Evolutionary conservation across 805 yeast species (phyloP).

Genomic region (Candida maris): DNA sequence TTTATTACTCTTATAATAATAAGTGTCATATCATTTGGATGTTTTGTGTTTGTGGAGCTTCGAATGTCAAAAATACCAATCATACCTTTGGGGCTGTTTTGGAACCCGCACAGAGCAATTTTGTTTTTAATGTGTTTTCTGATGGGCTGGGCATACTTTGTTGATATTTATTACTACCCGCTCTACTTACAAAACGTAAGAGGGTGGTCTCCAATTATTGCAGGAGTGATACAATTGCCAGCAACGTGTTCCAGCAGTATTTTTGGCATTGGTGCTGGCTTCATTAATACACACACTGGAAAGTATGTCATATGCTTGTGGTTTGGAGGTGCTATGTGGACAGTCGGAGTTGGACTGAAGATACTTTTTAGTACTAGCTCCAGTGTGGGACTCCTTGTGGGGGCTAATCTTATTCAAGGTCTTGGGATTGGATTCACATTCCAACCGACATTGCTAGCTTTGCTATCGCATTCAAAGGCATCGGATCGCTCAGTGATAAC

Average conservation of each 20-base stretch:
- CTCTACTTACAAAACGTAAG: constrained; percentile 42
- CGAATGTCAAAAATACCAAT: constrained; percentile 43
- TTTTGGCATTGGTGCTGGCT: constrained; percentile 43
- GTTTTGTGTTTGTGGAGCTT: constrained; percentile 44
- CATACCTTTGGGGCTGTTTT: constrained; percentile 44
- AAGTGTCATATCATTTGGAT: constrained; percentile 36
- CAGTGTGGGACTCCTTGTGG: constrained; percentile 32
- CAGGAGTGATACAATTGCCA: constrained; percentile 41
- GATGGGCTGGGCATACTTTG: constrained; percentile 45
- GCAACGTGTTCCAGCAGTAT: constrained; percentile 28
- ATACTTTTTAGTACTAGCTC: constrained; percentile 29
- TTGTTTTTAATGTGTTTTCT: constrained; percentile 35
- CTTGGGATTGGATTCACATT: constrained; percentile 45
- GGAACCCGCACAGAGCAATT: constrained; percentile 29
- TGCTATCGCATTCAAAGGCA: constrained; percentile 43
- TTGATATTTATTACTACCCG: constrained; percentile 44
- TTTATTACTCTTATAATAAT: constrained; percentile 32
- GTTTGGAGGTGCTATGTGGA: constrained; percentile 35
- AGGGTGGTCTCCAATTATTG: constrained; percentile 36
- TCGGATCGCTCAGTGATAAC: constrained; percentile 53
- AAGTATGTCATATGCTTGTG: constrained; percentile 33
- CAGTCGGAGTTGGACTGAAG: constrained; percentile 37
- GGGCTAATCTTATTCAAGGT: constrained; percentile 36
- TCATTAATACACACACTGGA: constrained; percentile 37
- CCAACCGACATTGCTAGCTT: constrained; percentile 50